Evolutionary conservation across 1,284 basidiomycete genomes (phyloP).

Genomic region (Cronartium quercuum): DNA sequence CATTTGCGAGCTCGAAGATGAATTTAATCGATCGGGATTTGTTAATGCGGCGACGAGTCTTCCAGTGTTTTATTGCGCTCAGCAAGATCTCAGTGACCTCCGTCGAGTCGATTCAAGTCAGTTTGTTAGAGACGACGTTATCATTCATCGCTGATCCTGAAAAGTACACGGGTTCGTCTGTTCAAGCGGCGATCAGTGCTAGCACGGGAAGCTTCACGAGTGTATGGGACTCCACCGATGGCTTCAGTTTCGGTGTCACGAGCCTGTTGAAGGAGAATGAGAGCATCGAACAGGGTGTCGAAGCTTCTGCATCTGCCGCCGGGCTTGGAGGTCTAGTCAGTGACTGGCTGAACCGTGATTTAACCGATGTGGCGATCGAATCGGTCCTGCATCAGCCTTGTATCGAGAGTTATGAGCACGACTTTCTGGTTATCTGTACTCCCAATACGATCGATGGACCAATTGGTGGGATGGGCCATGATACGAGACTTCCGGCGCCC

Average conservation of each 20-base stretch:
- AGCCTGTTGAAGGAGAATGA: constrained; percentile 55
- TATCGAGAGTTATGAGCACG: constrained; percentile 36
- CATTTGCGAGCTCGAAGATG: constrained; percentile 48
- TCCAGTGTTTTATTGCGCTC: constrained; percentile 80
- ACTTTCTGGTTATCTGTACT: constrained; percentile 28
- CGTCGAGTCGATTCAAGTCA: constrained; percentile 66
- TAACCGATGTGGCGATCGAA: constrained; percentile 25
- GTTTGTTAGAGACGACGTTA: constrained; percentile 76
- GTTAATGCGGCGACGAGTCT: constrained; percentile 72
- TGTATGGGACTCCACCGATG: constrained; percentile 80
- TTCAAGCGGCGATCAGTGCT: constrained; percentile 86
- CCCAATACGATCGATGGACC: constrained; percentile 31
- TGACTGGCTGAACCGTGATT: constrained; percentile 38
- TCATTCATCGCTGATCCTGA: constrained; percentile 75
- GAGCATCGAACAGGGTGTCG: constrained; percentile 4
- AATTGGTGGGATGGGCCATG: background rate
- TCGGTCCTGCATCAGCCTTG: constrained; percentile 33
- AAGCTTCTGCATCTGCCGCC: background rate
- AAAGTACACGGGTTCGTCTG: constrained; percentile 62
- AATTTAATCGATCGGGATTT: constrained; percentile 73
- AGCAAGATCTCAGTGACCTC: constrained; percentile 67
- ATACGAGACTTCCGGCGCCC: constrained; percentile 57
- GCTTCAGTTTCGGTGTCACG: constrained; percentile 87
- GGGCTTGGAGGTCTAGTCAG: background rate
- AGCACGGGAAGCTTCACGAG: constrained; percentile 76